Evolutionary conservation across 1,284 basidiomycete genomes (phyloP), one percentile per base, ranked within the genome.

Genomic region (Apiotrichum domesticum): DNA sequence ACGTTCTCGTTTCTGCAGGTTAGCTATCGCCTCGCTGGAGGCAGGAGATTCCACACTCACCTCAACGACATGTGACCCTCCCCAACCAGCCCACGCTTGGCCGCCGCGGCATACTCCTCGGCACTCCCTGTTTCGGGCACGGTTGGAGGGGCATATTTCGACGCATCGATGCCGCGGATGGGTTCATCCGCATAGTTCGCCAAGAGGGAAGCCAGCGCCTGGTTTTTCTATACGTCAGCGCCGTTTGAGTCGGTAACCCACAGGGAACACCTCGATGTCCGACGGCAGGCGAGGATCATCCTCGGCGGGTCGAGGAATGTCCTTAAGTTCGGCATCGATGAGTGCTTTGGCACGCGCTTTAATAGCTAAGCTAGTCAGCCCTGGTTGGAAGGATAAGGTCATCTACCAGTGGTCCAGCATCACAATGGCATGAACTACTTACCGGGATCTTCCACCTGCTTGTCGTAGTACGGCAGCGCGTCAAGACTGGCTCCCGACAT

Each of bases 401-500:
- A 21, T 21, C 21, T 21, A 21, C 21, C 21, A 21, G 21, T 21
- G 21, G 21, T 21, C 21, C 21, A 21, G 21, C 21, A 21, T 21
- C 21, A 21, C 21, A 21, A 21, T 13, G 21, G 13, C 8, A 39
- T 14, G 35, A 15, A 11, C 11, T 13, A 85, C 58, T 88, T 78
- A 56, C 83, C 76, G 3, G 89, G 87, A 59, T 85, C 82, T 61
- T 94, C 89, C 47, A 94, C 80, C 68, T 97, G 92, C 71, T 90
- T 87, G 79, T 98, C 94, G 69, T 90, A 93, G 78, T 97, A 97
- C 11, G 94, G 91, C 57, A 96, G 81, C 29, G 91, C 89, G 76
- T 96, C 93, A 64, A 91, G 68, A 46, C 64, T 66, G 21, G 66
- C 63, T 21, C 56, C 50, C 34, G 69, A 67, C 69, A 68, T 71